Conservation (phyloP, 129 eudicot genomes). For the Flaveria sonorensis region DNA sequence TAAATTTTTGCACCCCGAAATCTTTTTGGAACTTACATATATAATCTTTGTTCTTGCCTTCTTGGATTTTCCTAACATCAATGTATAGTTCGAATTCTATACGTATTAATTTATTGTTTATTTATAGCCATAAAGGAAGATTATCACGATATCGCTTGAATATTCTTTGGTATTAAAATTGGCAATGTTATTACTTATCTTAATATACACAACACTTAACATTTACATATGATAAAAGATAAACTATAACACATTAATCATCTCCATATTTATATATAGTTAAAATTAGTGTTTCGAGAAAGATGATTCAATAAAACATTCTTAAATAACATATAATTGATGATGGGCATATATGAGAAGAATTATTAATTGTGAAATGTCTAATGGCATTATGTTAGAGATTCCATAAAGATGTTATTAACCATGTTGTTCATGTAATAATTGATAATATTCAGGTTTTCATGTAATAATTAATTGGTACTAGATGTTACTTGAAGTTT, state of each 20-base stretch:
- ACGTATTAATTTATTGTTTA: background rate
- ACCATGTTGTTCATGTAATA: background rate
- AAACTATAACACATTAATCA: no score
- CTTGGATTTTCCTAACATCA: background rate
- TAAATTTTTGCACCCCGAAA: no score
- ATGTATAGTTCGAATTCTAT: background rate
- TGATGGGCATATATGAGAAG: background rate
- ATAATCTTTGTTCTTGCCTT: background rate
- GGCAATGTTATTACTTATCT: no score
- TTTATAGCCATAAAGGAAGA: background rate
- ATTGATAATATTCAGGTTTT: background rate
- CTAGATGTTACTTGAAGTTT: background rate
- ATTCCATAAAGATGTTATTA: background rate
- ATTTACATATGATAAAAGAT: no score
- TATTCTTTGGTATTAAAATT: background rate
- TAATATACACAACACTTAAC: no score
- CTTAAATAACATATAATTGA: background rate
- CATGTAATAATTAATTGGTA: background rate
- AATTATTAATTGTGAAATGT: background rate
- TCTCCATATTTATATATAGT: no score
- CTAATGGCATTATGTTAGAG: background rate
- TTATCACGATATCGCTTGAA: background rate
- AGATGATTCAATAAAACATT: background rate
- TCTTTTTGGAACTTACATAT: background rate
- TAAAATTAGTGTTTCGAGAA: background rate